Evolutionary conservation across 2,329 filamentous ascomycete genomes (phyloP).

Genomic region (Cladosporium sp.): DNA sequence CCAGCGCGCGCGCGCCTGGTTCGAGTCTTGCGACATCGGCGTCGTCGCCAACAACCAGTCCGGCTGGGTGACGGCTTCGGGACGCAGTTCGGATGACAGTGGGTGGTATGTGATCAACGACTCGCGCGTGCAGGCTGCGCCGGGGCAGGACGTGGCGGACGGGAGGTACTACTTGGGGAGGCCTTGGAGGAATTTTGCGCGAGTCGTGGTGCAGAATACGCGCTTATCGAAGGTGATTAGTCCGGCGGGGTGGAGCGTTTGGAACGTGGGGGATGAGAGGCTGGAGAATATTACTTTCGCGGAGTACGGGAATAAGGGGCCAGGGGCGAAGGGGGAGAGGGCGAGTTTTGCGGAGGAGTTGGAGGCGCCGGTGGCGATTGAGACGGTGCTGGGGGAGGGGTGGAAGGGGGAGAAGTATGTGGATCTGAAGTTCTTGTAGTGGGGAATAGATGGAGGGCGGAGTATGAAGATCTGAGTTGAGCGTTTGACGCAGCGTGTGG

Average conservation of each 20-base stretch:
- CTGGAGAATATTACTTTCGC: slow-evolving; percentile 50
- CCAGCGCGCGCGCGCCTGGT: slow-evolving; percentile 47
- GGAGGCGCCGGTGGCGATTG: slow-evolving; percentile 37
- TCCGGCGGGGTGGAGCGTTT: slow-evolving; percentile 51
- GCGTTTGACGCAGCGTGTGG: too few species aligned
- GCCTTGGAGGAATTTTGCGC: slow-evolving; percentile 47
- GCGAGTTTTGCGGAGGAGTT: slow-evolving; percentile 44
- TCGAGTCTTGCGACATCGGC: slow-evolving; percentile 44
- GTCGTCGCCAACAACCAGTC: slow-evolving; percentile 32
- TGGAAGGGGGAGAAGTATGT: slow-evolving; percentile 36
- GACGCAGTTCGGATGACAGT: slow-evolving; percentile 34
- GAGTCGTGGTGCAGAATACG: slow-evolving; percentile 49
- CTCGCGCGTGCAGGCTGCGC: slow-evolving; percentile 40
- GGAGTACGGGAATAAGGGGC: slow-evolving; percentile 55
- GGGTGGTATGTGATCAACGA: slow-evolving; percentile 55
- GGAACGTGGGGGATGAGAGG: slow-evolving; percentile 45
- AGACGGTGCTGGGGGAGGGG: slow-evolving; percentile 40
- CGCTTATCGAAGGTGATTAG: slow-evolving; percentile 52
- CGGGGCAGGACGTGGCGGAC: slow-evolving; percentile 31
- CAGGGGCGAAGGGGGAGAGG: slow-evolving; percentile 46
- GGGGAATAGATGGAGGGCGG: background rate
- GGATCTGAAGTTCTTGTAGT: slow-evolving; percentile 35
- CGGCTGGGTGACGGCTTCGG: slow-evolving; percentile 35
- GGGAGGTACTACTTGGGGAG: slow-evolving; percentile 47
- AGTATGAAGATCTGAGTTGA: background rate